Evolutionary conservation across 331 rosid genomes (phyloP).

Genomic region (Saraca asoca): DNA sequence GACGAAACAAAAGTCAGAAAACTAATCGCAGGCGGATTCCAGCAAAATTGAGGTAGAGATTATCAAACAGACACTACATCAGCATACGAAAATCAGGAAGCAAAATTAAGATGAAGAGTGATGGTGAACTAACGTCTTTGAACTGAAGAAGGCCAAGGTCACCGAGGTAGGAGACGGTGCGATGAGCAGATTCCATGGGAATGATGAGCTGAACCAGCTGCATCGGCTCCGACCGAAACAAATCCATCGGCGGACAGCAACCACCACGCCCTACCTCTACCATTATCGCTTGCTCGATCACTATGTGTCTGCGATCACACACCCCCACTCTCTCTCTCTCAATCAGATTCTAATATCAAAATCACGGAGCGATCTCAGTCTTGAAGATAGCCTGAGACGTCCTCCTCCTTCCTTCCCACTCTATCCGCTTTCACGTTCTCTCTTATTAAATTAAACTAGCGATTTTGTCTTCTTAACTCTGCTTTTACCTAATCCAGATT

Average conservation of each 20-base stretch:
- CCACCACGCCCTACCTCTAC: constrained; percentile 63
- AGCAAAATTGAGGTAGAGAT: neutral
- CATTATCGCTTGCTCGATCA: constrained; percentile 38
- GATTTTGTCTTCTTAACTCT: neutral
- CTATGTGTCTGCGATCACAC: neutral
- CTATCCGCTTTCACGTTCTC: constrained; percentile 39
- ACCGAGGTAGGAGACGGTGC: constrained; percentile 86
- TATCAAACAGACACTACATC: neutral
- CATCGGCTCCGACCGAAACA: constrained; percentile 97
- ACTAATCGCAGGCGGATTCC: neutral
- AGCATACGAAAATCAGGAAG: too few relatives aligned
- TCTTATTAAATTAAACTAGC: neutral
- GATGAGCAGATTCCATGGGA: constrained; percentile 93
- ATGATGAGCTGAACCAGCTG: constrained; percentile 96
- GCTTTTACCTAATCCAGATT: too few relatives aligned
- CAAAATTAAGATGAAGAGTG: neutral
- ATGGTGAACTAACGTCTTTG: constrained; percentile 64
- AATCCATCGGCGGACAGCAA: constrained; percentile 96
- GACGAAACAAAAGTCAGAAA: neutral
- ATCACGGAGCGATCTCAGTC: constrained; percentile 45
- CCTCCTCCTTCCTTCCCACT: constrained; percentile 6
- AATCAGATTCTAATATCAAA: neutral
- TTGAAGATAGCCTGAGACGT: constrained; percentile 25
- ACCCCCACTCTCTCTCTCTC: too few relatives aligned
- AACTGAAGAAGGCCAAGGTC: constrained; percentile 94